These are phyloP conservation scores for Microdochium bolleyi DNA, from an alignment of 2,329 filamentous ascomycete species.

Conservation along the genomic window DNA sequence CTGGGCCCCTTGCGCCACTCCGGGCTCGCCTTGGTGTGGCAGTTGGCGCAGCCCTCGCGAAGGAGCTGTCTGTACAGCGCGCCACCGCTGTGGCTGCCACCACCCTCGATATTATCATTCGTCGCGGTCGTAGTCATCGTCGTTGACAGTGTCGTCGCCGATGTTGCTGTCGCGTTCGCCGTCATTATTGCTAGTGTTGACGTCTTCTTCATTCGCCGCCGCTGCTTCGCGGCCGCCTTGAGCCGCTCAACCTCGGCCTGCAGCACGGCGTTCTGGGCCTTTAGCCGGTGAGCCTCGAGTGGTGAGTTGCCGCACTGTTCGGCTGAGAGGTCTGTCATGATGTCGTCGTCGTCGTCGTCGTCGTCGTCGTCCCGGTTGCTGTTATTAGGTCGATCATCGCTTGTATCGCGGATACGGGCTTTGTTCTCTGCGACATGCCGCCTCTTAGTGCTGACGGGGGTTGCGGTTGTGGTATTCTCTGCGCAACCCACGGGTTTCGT, in stretches of 20 bases:
- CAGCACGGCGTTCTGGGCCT: background rate
- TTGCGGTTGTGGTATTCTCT: no score
- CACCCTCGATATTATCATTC: no score
- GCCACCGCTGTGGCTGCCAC: no score
- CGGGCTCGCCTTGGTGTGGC: slow-evolving; percentile 51
- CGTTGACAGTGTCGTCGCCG: no score
- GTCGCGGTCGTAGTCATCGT: no score
- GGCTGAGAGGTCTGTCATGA: background rate
- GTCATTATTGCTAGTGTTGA: no score
- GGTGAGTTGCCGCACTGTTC: background rate
- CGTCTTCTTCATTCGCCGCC: background rate
- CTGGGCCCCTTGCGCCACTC: slow-evolving; percentile 59
- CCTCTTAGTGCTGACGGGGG: no score
- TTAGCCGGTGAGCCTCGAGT: background rate
- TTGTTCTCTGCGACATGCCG: no score
- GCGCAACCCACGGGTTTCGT: no score
- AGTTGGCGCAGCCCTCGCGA: slow-evolving; percentile 44
- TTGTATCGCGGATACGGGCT: background rate
- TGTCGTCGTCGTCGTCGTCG: background rate
- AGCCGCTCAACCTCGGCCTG: background rate
- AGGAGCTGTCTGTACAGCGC: no score
- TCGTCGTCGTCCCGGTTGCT: background rate
- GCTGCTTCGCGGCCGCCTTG: background rate
- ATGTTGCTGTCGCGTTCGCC: no score
- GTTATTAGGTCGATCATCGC: background rate